Evolutionary conservation across 1,284 basidiomycete species (phyloP).

Genomic region (Meira miltonrushii): DNA sequence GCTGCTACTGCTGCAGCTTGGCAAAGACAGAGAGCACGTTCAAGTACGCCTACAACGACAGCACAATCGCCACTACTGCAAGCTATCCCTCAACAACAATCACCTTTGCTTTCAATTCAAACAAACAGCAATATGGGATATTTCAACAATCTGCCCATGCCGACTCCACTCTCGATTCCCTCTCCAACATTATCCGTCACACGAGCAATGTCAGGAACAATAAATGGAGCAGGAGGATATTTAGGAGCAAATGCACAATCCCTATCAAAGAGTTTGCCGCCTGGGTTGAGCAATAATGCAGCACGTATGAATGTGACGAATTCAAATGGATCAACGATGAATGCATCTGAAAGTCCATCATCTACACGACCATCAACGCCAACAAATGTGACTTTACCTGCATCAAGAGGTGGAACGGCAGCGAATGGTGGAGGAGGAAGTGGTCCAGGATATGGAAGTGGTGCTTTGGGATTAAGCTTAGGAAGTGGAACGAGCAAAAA

Average conservation of each 20-base stretch:
- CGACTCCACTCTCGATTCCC: slow-evolving; percentile 16
- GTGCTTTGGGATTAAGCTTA: slow-evolving; percentile 13
- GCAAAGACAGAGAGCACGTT: not conserved
- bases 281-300: not conserved
- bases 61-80: not conserved
- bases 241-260: not conserved
- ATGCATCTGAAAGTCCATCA: not conserved
- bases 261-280: not conserved
- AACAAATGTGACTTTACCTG: not conserved
- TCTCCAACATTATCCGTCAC: not conserved
- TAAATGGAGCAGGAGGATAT: not conserved
- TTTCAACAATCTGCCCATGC: slow-evolving; percentile 21
- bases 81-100: not conserved
- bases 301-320: no score
- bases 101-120: not conserved
- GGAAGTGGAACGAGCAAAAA: slow-evolving; percentile 8
- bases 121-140: slow-evolving; percentile 7
- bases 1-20: not conserved
- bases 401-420: not conserved
- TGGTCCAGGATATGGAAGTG: slow-evolving; percentile 13
- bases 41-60: slow-evolving; percentile 5
- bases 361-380: slow-evolving; percentile 2
- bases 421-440: not conserved
- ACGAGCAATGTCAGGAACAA: not conserved
- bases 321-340: not conserved